Conservation (phyloP, 2,329 filamentous ascomycete species). For the Diaporthe destruens region DNA sequence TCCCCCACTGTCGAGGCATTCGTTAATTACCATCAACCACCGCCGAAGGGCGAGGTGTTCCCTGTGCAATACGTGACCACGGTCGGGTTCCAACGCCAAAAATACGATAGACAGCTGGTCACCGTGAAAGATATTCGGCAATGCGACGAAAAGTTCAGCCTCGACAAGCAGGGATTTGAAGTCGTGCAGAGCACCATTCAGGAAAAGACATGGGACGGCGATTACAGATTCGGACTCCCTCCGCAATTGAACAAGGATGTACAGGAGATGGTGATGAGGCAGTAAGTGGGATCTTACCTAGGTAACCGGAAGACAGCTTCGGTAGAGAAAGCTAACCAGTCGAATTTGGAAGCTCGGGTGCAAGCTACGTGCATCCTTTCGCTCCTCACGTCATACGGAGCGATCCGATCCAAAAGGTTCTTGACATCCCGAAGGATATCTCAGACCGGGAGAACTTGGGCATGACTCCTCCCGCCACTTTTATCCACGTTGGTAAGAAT, state of each 20-base stretch:
- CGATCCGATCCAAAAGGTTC: constrained; percentile 8
- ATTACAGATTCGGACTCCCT: constrained; percentile 13
- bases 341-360: constrained; percentile 1
- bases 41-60: neutral
- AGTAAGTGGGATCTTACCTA: neutral
- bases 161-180: constrained; percentile 9
- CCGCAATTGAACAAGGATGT: constrained; percentile 7
- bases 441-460: neutral
- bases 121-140: constrained; percentile 2
- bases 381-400: constrained; percentile 10
- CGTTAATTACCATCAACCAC: constrained; percentile 8
- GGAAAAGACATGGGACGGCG: constrained; percentile 2
- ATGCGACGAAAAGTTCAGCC: neutral
- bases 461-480: constrained; percentile 2
- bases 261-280: constrained; percentile 12
- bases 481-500: constrained; percentile 6
- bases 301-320: neutral
- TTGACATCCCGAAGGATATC: constrained; percentile 2
- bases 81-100: constrained; percentile 5
- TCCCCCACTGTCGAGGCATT: neutral
- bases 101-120: constrained; percentile 9
- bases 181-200: constrained; percentile 3
- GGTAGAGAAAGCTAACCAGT: neutral
- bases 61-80: constrained; percentile 16
- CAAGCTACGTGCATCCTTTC: constrained; percentile 9